Evolutionary conservation across 2,329 filamentous ascomycete genomes (phyloP), one percentile per base, ranked within the genome.

Genomic region (Bipolaris sorokiniana): DNA sequence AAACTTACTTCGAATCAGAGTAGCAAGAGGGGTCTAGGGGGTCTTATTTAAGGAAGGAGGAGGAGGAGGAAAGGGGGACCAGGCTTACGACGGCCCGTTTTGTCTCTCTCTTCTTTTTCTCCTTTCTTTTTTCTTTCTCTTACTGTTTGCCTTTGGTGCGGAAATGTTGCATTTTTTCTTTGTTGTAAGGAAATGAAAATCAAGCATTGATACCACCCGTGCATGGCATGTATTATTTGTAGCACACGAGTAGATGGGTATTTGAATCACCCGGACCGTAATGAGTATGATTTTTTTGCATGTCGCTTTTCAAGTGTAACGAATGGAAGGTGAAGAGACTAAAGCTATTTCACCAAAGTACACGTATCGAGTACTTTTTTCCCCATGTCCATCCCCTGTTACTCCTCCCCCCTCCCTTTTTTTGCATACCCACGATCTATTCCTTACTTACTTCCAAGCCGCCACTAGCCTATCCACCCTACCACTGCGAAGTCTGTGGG

Each of bases 1-100:
- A 66, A 70, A 26, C 47, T 71, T 4, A 63, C 58, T 4, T 66
- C 68, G 16, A 61, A 55, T 5, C 37, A 37, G 20, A 55, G 40
- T n/a, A 58, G n/a, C 2, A 59, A 49, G 40, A 28, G 59, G 26
- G 55, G 40, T 5, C 9, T 62, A 13, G 57, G 28, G 1, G 28
- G 28, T 31, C 47, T 54, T 7, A n/a, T 42, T 5, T 51, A 34
- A 11, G 15, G 3, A 3, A n/a, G 10, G 31, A 34, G 7, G n/a
- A n/a, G n/a, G n/a, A n/a, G n/a, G n/a, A n/a, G n/a, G n/a, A n/a
- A 22, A 3, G 5, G 22, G 2, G 22, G 18, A 16, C 9, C 16
- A 13, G 31, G 7, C 31, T 33, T 6, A 33, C 2, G 31, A 10
- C 31, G n/a, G 7, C 13, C 13, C 7, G 7, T 15, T 36, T 36